Evolutionary conservation across 805 yeast species (phyloP), one percentile per base, ranked within the genome.

Genomic region (Starmerella bombicola): DNA sequence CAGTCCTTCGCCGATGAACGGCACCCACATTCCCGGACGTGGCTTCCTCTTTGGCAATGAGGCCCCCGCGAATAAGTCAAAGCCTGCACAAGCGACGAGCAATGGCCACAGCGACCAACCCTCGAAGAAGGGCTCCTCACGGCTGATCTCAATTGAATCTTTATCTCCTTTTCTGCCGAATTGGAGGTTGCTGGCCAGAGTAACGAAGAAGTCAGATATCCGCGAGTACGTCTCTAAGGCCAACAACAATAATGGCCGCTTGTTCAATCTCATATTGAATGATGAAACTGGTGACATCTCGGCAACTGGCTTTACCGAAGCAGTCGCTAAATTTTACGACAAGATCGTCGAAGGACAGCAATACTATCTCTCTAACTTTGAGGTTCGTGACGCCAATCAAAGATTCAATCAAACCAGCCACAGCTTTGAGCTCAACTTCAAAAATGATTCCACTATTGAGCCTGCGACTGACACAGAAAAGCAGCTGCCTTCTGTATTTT

Each of bases 251-350:
- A 83, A 78, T 48, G 98, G 98, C 41, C 81, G 82, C 60, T 69
- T 91, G 45, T 85, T 91, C 66, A 80, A 79, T 53, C 82, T 84
- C 23, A 83, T 84, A 52, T 75, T 91, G 43, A 64, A 88, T 42
- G 98, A 91, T 58, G 94, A 91, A 58, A 80, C 95, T 5, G 95
- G 91, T 54, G 97, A 91, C 65, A 91, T 91, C 52, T 73, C 91
- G 55, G 96, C 95, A 9, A 85, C 97, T 2, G 95, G 91, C 1
- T 91, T 91, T 62, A 82, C 81, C 59, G 88, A 83, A 29, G 71
- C 73, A 53, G 95, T 88, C 10, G 93, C 81, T 45, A 76, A 74
- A 56, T 80, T 73, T 56, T 78, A 73, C 64, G 81, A 79, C 51
- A 54, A 76, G 23, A 63, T 91, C 37, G 81, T 81, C 59, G 97